These are phyloP conservation scores for Cicer arietinum DNA, from an alignment of 306 rosid species.

Conservation along the genomic window DNA sequence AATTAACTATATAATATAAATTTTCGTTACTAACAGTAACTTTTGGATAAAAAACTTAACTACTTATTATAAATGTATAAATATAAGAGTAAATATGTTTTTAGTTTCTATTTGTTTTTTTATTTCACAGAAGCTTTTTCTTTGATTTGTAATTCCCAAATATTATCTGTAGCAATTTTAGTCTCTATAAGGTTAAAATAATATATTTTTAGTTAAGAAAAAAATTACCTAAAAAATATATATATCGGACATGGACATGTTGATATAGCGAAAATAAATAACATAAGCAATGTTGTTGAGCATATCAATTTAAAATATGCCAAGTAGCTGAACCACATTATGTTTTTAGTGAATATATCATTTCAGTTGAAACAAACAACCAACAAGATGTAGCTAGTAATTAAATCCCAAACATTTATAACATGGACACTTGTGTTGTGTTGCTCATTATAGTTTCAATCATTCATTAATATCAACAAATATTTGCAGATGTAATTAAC, in stretches of 20 bases:
- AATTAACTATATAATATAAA: no score
- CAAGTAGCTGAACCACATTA: background rate
- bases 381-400: background rate
- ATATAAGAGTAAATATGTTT: no score
- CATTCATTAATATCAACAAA: background rate
- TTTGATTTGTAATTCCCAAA: no score
- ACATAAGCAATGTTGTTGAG: slow-evolving; percentile 9
- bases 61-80: no score
- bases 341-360: background rate
- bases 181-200: no score
- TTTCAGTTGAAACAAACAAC: slow-evolving; percentile 21
- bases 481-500: background rate
- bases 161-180: no score
- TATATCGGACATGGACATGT: background rate
- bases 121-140: no score
- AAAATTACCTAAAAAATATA: no score
- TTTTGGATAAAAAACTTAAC: no score
- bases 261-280: background rate
- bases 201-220: no score
- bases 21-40: no score
- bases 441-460: background rate
- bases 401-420: slow-evolving; percentile 25
- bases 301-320: slow-evolving; percentile 4
- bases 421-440: slow-evolving; percentile 10
- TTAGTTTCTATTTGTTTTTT: no score